Evolutionary conservation across 495 filamentous ascomycete species (phyloP).

Genomic region (Rhypophila decipiens): DNA sequence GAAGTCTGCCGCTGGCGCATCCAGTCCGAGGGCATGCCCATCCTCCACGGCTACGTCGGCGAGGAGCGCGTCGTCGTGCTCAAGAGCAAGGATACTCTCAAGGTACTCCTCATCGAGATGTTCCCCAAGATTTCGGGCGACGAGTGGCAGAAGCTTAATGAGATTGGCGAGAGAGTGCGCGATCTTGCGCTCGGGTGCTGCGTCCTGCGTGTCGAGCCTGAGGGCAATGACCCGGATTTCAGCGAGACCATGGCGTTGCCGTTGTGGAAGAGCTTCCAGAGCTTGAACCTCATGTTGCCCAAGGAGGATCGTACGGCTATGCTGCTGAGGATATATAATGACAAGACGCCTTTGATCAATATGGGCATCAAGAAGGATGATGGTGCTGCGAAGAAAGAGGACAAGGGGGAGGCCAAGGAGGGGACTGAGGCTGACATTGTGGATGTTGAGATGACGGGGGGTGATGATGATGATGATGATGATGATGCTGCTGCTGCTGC

Average conservation of each 20-base stretch:
- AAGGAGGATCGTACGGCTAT: slow-evolving; percentile 94
- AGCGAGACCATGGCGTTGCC: slow-evolving; percentile 78
- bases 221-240: slow-evolving; percentile 61
- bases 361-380: slow-evolving; percentile 37
- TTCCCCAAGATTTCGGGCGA: slow-evolving; percentile 72
- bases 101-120: slow-evolving; percentile 81
- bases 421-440: neutral
- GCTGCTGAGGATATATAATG: slow-evolving; percentile 85
- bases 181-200: slow-evolving; percentile 87
- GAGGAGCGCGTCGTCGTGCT: slow-evolving; percentile 67
- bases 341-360: slow-evolving; percentile 65
- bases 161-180: slow-evolving; percentile 77
- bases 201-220: slow-evolving; percentile 74
- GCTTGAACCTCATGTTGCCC: slow-evolving; percentile 90
- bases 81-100: slow-evolving; percentile 67
- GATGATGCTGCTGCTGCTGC: no score
- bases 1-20: slow-evolving; percentile 90
- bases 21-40: slow-evolving; percentile 84
- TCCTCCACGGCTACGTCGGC: slow-evolving; percentile 84
- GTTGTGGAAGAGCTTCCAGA: slow-evolving; percentile 81
- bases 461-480: no score
- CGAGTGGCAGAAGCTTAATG: slow-evolving; percentile 68
- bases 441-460: neutral
- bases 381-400: neutral
- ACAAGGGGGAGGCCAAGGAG: neutral